Conservation (phyloP, 352 stramenopile genomes). For the Globisporangium camurandrum region DNA sequence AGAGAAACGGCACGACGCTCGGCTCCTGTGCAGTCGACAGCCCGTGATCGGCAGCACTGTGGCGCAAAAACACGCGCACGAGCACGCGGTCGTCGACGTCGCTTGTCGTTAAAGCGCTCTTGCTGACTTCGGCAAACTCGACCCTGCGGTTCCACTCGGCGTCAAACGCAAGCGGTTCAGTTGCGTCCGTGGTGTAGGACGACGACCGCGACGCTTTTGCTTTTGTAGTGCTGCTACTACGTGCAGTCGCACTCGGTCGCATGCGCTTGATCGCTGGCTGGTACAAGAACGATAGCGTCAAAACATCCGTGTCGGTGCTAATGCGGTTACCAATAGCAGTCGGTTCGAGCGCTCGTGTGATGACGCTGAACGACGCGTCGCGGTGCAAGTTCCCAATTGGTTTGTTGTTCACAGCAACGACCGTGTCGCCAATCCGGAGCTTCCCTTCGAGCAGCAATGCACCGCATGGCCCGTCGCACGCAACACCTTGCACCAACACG, state of each 20-base stretch:
- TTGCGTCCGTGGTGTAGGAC: slow-evolving; percentile 3
- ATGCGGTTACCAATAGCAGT: slow-evolving; percentile 4
- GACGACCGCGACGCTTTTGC: too few species aligned
- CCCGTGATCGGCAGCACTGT: slow-evolving; percentile 69
- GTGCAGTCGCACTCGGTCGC: not conserved
- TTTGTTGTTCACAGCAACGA: slow-evolving; percentile 68
- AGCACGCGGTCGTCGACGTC: slow-evolving; percentile 32
- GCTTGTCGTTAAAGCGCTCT: slow-evolving; percentile 6
- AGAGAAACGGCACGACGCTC: slow-evolving; percentile 82
- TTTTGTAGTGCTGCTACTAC: slow-evolving; percentile 5
- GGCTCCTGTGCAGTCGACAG: slow-evolving; percentile 70
- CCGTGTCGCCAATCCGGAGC: slow-evolving; percentile 69
- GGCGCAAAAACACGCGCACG: slow-evolving; percentile 67
- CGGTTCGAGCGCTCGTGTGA: slow-evolving; percentile 47
- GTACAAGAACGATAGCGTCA: slow-evolving; percentile 55
- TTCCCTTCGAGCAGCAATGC: slow-evolving; percentile 51
- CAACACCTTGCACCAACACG: slow-evolving; percentile 70
- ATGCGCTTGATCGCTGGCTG: slow-evolving; percentile 22
- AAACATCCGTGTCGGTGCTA: slow-evolving; percentile 4
- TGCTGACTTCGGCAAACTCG: slow-evolving; percentile 58
- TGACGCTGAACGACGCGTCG: slow-evolving; percentile 69
- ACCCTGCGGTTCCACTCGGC: slow-evolving; percentile 81
- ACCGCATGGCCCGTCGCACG: slow-evolving; percentile 56
- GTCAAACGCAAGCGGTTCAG: slow-evolving; percentile 30
- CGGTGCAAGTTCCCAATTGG: slow-evolving; percentile 80